Conservation (phyloP, 208 protist species). For the Leishmania lainsoni region DNA sequence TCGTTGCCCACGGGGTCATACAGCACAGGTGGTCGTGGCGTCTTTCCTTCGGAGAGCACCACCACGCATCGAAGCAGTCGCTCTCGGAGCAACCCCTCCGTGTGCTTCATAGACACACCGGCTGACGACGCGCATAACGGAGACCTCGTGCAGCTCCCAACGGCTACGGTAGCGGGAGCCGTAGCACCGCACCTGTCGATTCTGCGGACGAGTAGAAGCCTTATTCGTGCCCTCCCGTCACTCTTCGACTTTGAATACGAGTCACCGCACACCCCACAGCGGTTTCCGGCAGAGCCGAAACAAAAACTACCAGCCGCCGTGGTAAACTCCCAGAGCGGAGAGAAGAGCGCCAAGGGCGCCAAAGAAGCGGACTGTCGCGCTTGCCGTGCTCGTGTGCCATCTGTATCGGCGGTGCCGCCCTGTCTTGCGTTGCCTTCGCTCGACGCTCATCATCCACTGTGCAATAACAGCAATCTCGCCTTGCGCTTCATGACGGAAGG, state of each 20-base stretch:
- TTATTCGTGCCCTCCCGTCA: neutral
- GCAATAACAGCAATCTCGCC: neutral
- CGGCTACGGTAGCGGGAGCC: neutral
- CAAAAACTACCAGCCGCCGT: neutral
- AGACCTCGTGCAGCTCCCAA: neutral
- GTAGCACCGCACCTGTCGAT: conserved; percentile 17
- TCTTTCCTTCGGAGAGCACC: conserved; percentile 4
- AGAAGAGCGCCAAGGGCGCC: neutral
- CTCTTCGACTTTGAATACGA: conserved; percentile 31
- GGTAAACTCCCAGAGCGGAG: neutral
- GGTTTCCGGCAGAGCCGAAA: neutral
- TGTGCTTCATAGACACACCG: conserved; percentile 5
- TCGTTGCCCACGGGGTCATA: neutral
- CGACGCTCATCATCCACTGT: neutral
- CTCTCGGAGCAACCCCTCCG: conserved; percentile 4
- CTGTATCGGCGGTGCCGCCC: neutral
- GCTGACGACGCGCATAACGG: neutral
- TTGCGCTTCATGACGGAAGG: neutral
- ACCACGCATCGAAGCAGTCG: neutral
- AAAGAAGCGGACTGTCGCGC: neutral
- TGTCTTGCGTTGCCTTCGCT: too few species aligned
- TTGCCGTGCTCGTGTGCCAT: neutral
- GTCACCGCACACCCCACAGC: conserved; percentile 9
- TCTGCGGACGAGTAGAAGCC: conserved; percentile 25
- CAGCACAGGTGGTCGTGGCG: too few species aligned